Base-by-base conservation (phyloP, 257 asterid genomes). In the Rubia yunnanensis region DNA sequence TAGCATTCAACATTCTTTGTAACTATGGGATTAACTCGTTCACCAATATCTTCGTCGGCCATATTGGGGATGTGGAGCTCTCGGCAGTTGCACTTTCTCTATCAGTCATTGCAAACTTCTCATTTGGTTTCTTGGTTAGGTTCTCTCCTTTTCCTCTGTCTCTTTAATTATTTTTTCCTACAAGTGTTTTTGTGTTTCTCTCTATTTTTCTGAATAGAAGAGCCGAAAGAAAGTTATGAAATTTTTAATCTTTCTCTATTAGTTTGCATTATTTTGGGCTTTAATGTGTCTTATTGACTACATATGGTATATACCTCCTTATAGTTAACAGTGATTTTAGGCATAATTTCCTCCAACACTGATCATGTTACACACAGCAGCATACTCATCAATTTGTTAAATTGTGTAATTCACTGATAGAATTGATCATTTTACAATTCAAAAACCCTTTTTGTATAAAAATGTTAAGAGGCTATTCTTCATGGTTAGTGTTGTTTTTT, bases 91-190 rank as follows among this genome's bases (percentile, higher is more conserved):
- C 98, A 62, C 87, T 92, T 24, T 92, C 96, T 52, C 64, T 92
- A n/a, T 89, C 96, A 0, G 98, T 92, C 63, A 85, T 89, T 41
- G 92, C 95, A 1, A 92, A 92, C 73, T 80, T 92, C 52, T 83
- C 98, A 0, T 92, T 92, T 23, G 98, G 98, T 4, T 89, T 92
- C 89, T 70, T 92, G 99, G 99, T 87, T 64, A 83, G 96, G 32
- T 75, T 75, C 74, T 60, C 30, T 17, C 9, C 5, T 20, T 5
- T 61, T 55, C 38, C 22, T 32, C 35, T 13, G 28, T 13, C 17
- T 66, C 14, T 23, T 10, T 15, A 17, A 30, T 34, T 27, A n/a
- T 2, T 55, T 11, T 63, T 57, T 26, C 30, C 10, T 30, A 11
- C 10, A 36, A 14, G 0, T 28, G 0, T 27, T 26, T 50, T 15